Percentiles rank a stretch among this genome's conserved stretches.
phyloP scores from a whole-genome alignment of 495 filamentous ascomycete species.

The Wilcoxina mikolae region DNA sequence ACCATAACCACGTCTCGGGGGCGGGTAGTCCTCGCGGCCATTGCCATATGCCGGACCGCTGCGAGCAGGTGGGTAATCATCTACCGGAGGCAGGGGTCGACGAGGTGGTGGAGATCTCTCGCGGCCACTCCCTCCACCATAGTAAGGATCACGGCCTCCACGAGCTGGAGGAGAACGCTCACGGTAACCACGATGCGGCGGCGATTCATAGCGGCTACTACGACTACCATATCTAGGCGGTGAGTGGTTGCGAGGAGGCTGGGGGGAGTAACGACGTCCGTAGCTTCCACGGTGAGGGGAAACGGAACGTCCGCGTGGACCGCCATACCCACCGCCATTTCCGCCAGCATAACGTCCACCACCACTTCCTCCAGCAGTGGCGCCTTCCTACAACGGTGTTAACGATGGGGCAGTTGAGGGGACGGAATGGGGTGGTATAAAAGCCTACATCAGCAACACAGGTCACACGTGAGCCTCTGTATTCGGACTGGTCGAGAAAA shows the following conservation, averaged over 20 bases:
- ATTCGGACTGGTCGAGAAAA: constrained; percentile 80
- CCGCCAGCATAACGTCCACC: constrained; percentile 12
- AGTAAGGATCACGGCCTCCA: constrained; percentile 22
- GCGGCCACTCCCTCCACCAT: constrained; percentile 18
- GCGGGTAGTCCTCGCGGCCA: constrained; percentile 26
- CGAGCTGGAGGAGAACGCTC: constrained; percentile 26
- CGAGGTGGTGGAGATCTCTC: constrained; percentile 23
- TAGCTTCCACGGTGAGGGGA: constrained; percentile 21
- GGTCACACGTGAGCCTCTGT: constrained; percentile 70
- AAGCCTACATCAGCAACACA: constrained; percentile 81
- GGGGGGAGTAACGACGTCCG: constrained; percentile 22
- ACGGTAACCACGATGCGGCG: constrained; percentile 27
- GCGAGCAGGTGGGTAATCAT: constrained; percentile 23
- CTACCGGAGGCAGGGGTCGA: constrained; percentile 16
- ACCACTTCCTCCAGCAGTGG: not conserved
- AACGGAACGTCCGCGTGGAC: constrained; percentile 23
- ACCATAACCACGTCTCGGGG: constrained; percentile 21
- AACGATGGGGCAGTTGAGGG: constrained; percentile 12
- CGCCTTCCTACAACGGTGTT: constrained; percentile 8
- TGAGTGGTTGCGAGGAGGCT: constrained; percentile 11
- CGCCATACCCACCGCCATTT: constrained; percentile 17
- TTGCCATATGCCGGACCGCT: constrained; percentile 15
- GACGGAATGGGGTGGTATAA: constrained; percentile 78
- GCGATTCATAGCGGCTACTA: constrained; percentile 24
- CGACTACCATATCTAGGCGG: constrained; percentile 4